Percentiles rank a stretch among this genome's conserved stretches.
These are phyloP conservation scores for Fusarium veterinarium DNA, from an alignment of 2,329 filamentous ascomycete species.

Conservation along the genomic window DNA sequence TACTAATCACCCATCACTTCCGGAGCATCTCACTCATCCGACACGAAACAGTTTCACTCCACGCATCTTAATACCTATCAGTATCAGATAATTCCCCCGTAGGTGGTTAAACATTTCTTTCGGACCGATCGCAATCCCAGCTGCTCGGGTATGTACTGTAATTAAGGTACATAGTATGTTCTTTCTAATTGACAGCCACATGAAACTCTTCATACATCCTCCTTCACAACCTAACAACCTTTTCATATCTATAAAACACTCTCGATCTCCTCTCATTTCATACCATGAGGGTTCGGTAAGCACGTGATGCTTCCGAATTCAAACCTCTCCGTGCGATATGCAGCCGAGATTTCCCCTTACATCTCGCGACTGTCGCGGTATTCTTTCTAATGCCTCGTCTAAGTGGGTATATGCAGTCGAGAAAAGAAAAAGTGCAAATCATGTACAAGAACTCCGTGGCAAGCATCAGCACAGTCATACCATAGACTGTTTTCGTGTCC, in stretches of 20 bases:
- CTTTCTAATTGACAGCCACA: constrained; percentile 6
- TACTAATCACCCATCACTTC: neutral
- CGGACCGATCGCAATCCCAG: neutral
- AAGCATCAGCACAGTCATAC: constrained; percentile 18
- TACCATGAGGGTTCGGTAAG: neutral
- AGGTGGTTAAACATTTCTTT: constrained; percentile 9
- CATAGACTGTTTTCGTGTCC: constrained; percentile 14
- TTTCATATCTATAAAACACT: constrained; percentile 24
- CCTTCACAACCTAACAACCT: neutral
- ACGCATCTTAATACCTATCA: neutral
- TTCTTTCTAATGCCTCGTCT: constrained; percentile 39
- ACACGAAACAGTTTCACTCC: constrained; percentile 11
- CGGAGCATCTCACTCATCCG: neutral
- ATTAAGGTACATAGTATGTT: neutral
- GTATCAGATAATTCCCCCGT: neutral
- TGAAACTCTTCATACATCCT: constrained; percentile 27
- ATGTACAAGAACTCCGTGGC: constrained; percentile 34
- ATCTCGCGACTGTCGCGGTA: constrained; percentile 5
- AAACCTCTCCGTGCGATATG: constrained; percentile 1
- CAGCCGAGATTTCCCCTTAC: neutral
- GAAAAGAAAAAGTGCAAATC: constrained; percentile 22
- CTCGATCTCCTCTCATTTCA: constrained; percentile 10
- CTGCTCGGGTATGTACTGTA: neutral
- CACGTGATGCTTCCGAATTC: neutral
- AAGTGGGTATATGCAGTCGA: constrained; percentile 39